Conservation (phyloP, 495 filamentous ascomycete genomes). For the Letharia lupina region DNA sequence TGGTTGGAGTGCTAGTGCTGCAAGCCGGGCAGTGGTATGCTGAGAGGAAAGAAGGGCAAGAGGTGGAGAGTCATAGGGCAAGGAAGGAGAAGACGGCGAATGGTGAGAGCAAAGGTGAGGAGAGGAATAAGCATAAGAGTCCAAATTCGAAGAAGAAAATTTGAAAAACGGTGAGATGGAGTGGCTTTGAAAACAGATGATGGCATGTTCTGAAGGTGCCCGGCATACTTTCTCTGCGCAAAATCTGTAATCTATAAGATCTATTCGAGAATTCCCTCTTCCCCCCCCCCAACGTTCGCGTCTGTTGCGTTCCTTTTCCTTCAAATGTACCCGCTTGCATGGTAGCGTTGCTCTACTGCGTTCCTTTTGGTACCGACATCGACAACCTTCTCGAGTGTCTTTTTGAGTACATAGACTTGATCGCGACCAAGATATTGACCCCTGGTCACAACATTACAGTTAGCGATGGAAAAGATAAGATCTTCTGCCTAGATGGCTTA, state of each 20-base stretch:
- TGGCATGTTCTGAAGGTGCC: neutral
- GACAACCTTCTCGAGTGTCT: neutral
- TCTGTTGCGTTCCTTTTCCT: neutral
- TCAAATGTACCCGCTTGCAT: neutral
- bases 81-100: conserved; percentile 40
- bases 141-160: conserved; percentile 28
- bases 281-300: neutral
- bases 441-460: neutral
- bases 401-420: neutral
- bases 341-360: neutral
- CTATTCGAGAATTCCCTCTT: too few relatives aligned
- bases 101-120: conserved; percentile 21
- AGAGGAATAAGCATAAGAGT: conserved; percentile 22
- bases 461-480: neutral
- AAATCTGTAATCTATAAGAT: neutral
- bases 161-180: conserved; percentile 4
- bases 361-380: conserved; percentile 3
- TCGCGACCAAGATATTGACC: neutral
- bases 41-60: conserved; percentile 80
- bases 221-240: neutral
- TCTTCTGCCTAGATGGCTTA: neutral
- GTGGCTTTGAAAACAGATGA: neutral
- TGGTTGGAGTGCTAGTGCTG: conserved; percentile 82
- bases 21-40: conserved; percentile 99
- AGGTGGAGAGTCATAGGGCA: conserved; percentile 54